Conservation (phyloP, 768 basidiomycete species). For the Amanita pallidorosea region DNA sequence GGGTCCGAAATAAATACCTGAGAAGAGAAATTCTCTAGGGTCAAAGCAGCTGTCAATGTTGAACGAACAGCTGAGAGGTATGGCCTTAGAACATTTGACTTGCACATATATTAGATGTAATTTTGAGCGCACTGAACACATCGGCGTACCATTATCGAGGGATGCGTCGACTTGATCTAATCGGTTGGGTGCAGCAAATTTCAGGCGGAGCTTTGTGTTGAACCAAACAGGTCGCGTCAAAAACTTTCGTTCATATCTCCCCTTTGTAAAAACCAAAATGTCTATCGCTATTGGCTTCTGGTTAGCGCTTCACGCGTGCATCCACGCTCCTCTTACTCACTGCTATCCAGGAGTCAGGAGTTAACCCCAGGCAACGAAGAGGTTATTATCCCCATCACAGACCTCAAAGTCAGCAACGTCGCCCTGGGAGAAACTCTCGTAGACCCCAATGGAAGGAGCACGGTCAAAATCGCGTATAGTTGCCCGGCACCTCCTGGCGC, state of each 20-base stretch:
- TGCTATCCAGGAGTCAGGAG: conserved; percentile 42
- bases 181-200: conserved; percentile 3
- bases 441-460: conserved; percentile 49
- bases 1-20: conserved; percentile 48
- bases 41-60: conserved; percentile 94
- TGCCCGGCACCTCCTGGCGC: conserved; percentile 23
- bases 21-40: conserved; percentile 95
- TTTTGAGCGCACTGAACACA: neutral
- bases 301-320: conserved; percentile 30
- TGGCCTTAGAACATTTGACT: conserved; percentile 94
- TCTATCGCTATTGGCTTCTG: conserved; percentile 55
- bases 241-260: conserved; percentile 12
- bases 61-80: conserved; percentile 95
- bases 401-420: conserved; percentile 75
- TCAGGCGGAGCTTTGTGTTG: conserved; percentile 31
- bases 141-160: conserved; percentile 37
- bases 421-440: conserved; percentile 66
- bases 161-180: neutral
- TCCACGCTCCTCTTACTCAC: conserved; percentile 5
- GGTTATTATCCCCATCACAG: conserved; percentile 47
- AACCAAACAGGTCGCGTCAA: conserved; percentile 5
- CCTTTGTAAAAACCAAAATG: conserved; percentile 26
- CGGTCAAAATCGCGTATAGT: conserved; percentile 56
- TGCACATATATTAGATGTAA: conserved; percentile 5
- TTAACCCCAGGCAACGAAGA: conserved; percentile 49